phyloP scores from a whole-genome alignment of 768 basidiomycete species.

The Suillus alpinus region DNA sequence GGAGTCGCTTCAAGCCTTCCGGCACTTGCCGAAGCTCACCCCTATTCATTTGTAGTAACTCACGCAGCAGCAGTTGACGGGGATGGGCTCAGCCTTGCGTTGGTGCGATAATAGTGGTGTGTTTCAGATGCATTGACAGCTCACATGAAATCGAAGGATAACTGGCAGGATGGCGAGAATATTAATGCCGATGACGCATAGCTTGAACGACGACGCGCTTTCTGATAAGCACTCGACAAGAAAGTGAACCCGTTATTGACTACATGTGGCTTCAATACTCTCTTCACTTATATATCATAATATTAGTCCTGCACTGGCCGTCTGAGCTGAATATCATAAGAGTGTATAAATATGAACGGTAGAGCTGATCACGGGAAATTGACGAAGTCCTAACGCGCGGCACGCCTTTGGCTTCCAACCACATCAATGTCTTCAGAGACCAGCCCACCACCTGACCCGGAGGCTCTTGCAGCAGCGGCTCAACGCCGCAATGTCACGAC shows the following conservation, averaged over 20 bases:
- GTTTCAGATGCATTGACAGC: not conserved
- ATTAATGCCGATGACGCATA: too few species aligned
- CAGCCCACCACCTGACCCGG: constrained; percentile 15
- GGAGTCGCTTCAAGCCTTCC: not conserved
- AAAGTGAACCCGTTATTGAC: too few species aligned
- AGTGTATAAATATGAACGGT: not conserved
- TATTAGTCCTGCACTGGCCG: not conserved
- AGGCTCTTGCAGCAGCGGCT: constrained; percentile 28
- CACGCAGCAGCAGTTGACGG: not conserved
- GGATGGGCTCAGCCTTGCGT: not conserved
- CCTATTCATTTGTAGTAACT: not conserved
- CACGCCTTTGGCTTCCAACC: not conserved
- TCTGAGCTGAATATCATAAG: not conserved
- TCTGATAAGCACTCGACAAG: too few species aligned
- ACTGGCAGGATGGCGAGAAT: too few species aligned
- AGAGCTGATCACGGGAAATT: not conserved
- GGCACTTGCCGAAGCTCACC: not conserved
- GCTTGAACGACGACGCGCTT: too few species aligned
- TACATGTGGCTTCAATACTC: too few species aligned
- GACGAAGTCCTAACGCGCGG: not conserved
- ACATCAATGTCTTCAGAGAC: not conserved
- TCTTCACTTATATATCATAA: too few species aligned
- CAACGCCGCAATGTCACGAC: constrained; percentile 18
- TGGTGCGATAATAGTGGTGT: not conserved
- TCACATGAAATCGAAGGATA: too few species aligned